A percentile compares a stretch with the other conserved stretches of the same genome.
These are phyloP conservation scores for Mortierella claussenii DNA, from an alignment of 192 early-diverging fungal genomes.

Conservation along the genomic window DNA sequence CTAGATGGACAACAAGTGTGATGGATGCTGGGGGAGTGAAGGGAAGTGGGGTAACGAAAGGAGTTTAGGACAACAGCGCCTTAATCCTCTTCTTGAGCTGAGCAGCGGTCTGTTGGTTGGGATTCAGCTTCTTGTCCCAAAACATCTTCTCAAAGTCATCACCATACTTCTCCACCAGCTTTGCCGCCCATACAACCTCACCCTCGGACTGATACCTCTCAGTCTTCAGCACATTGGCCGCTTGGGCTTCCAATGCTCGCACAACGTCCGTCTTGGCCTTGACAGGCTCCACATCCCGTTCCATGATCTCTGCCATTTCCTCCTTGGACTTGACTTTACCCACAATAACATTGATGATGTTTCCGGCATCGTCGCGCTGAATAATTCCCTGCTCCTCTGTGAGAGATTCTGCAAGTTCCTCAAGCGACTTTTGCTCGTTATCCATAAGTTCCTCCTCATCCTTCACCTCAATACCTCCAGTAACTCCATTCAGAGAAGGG, in stretches of 20 bases:
- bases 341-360: slow-evolving; percentile 74
- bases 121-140: slow-evolving; percentile 78
- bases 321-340: slow-evolving; percentile 64
- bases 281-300: slow-evolving; percentile 55
- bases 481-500: slow-evolving; percentile 59
- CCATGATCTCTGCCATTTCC: slow-evolving; percentile 55
- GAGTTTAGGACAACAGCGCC: slow-evolving; percentile 23
- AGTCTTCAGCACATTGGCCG: slow-evolving; percentile 53
- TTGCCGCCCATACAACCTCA: slow-evolving; percentile 66
- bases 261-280: slow-evolving; percentile 70
- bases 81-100: slow-evolving; percentile 64
- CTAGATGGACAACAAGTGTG: neutral
- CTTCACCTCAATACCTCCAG: slow-evolving; percentile 65
- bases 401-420: slow-evolving; percentile 65
- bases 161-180: slow-evolving; percentile 75
- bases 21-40: neutral
- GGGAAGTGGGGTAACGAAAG: neutral
- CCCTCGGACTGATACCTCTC: slow-evolving; percentile 65
- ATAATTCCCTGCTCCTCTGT: slow-evolving; percentile 80
- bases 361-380: slow-evolving; percentile 76
- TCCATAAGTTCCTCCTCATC: slow-evolving; percentile 60
- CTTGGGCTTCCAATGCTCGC: slow-evolving; percentile 66
- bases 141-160: slow-evolving; percentile 83
- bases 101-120: slow-evolving; percentile 77
- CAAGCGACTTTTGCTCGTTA: slow-evolving; percentile 58